These are phyloP conservation scores for Botrytis medusae DNA, from an alignment of 2,329 filamentous ascomycete species.

Conservation along the genomic window DNA sequence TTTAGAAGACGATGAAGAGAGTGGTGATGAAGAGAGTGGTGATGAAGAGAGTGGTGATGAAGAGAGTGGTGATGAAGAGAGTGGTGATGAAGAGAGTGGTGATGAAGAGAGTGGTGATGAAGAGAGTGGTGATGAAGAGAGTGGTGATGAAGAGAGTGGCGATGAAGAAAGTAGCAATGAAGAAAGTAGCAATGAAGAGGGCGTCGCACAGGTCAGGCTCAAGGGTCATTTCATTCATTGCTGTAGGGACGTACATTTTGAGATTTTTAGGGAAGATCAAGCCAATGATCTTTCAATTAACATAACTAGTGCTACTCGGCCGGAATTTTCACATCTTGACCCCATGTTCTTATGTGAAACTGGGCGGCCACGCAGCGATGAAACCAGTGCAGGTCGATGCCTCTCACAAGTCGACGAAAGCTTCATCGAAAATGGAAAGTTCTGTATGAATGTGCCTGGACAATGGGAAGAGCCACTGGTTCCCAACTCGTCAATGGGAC, in stretches of 20 bases:
- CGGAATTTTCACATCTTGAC: slow-evolving; percentile 17
- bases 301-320: not conserved
- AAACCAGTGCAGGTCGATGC: not conserved
- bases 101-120: too few species aligned
- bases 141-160: too few species aligned
- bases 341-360: slow-evolving; percentile 18
- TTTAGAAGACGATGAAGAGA: too few species aligned
- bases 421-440: slow-evolving; percentile 7
- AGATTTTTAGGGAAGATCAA: not conserved
- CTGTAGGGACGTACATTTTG: not conserved
- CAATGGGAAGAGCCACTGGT: slow-evolving; percentile 12
- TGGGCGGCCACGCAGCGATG: not conserved
- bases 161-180: too few species aligned
- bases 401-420: slow-evolving; percentile 1
- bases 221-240: not conserved
- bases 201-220: too few species aligned
- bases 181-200: too few species aligned
- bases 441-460: slow-evolving; percentile 12
- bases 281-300: not conserved
- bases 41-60: too few species aligned
- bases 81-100: too few species aligned
- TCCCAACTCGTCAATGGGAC: not conserved
- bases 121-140: too few species aligned
- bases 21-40: too few species aligned
- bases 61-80: too few species aligned